These are phyloP conservation scores for Aeminium ludgeri DNA, from an alignment of 495 filamentous ascomycete species.

Conservation along the genomic window DNA sequence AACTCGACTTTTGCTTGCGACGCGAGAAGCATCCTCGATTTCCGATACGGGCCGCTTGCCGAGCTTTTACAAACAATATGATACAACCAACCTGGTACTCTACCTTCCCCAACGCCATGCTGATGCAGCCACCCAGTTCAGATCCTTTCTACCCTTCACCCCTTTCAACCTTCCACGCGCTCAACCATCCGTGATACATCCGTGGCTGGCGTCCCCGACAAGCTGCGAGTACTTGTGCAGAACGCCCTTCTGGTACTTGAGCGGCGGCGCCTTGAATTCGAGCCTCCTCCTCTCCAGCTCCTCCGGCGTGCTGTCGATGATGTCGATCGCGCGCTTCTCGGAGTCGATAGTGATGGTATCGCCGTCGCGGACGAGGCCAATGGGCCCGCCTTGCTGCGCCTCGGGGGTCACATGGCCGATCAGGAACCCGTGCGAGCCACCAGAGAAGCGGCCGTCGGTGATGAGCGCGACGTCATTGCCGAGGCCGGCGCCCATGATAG, in stretches of 20 bases:
- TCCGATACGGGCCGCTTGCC: too few relatives aligned
- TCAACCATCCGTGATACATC: slow-evolving; percentile 58
- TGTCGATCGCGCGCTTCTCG: slow-evolving; percentile 43
- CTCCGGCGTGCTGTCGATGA: slow-evolving; percentile 35
- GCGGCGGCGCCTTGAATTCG: slow-evolving; percentile 46
- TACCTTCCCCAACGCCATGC: too few relatives aligned
- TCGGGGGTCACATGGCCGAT: slow-evolving; percentile 63
- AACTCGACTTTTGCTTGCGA: too few relatives aligned
- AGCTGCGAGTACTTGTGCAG: slow-evolving; percentile 56
- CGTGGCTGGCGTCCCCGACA: slow-evolving; percentile 58
- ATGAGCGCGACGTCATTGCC: slow-evolving; percentile 68
- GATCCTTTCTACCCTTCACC: too few relatives aligned
- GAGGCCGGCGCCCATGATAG: slow-evolving; percentile 74
- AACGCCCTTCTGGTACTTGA: slow-evolving; percentile 56
- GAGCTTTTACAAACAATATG: too few relatives aligned
- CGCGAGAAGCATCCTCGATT: too few relatives aligned
- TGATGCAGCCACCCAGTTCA: too few relatives aligned
- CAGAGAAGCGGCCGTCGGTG: slow-evolving; percentile 63
- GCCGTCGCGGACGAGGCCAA: slow-evolving; percentile 50
- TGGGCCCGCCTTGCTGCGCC: slow-evolving; percentile 51
- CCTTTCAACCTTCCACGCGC: too few relatives aligned
- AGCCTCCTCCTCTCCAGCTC: slow-evolving; percentile 50
- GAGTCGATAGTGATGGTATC: slow-evolving; percentile 58
- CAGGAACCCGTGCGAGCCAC: slow-evolving; percentile 63
- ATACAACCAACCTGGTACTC: too few relatives aligned